phyloP scores from a whole-genome alignment of 1,284 basidiomycete genomes.

The Tilletia caries region DNA sequence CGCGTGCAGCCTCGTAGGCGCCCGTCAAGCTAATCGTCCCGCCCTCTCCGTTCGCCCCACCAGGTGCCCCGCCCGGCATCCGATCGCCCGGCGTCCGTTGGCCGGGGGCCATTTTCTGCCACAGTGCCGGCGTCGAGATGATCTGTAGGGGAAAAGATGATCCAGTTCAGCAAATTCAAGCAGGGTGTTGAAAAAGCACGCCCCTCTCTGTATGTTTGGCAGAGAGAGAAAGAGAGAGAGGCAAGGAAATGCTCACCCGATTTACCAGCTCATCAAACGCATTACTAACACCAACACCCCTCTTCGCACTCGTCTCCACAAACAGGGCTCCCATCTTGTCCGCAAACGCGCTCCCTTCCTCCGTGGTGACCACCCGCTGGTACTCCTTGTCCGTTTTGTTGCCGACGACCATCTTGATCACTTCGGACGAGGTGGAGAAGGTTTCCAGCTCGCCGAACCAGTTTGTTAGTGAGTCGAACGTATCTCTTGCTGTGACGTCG shows the following conservation, averaged over 20 bases:
- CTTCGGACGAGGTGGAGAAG: slow-evolving; percentile 67
- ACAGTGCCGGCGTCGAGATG: slow-evolving; percentile 45
- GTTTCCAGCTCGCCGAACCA: slow-evolving; percentile 95
- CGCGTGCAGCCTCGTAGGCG: slow-evolving; percentile 5
- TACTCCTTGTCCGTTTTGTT: slow-evolving; percentile 94
- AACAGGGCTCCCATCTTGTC: slow-evolving; percentile 76
- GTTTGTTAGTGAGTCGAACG: slow-evolving; percentile 83
- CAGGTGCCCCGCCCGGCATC: slow-evolving; percentile 49
- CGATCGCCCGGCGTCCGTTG: slow-evolving; percentile 49
- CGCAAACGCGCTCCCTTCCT: slow-evolving; percentile 79
- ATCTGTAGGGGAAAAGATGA: too few relatives aligned
- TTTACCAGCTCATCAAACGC: slow-evolving; percentile 52
- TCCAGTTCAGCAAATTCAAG: too few relatives aligned
- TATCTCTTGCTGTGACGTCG: slow-evolving; percentile 83
- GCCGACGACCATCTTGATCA: slow-evolving; percentile 89
- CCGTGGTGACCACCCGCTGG: slow-evolving; percentile 75
- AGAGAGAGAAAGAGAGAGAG: too few relatives aligned
- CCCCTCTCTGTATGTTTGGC: too few relatives aligned
- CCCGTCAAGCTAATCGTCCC: slow-evolving; percentile 5
- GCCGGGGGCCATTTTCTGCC: slow-evolving; percentile 38
- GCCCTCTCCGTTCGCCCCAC: slow-evolving; percentile 17
- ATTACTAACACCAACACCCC: slow-evolving; percentile 42
- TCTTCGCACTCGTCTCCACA: slow-evolving; percentile 65
- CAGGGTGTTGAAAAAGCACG: too few relatives aligned
- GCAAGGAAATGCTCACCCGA: slow-evolving; percentile 21